Conservation (phyloP, 1,284 basidiomycete species). For the Ceratobasidium sp. region DNA sequence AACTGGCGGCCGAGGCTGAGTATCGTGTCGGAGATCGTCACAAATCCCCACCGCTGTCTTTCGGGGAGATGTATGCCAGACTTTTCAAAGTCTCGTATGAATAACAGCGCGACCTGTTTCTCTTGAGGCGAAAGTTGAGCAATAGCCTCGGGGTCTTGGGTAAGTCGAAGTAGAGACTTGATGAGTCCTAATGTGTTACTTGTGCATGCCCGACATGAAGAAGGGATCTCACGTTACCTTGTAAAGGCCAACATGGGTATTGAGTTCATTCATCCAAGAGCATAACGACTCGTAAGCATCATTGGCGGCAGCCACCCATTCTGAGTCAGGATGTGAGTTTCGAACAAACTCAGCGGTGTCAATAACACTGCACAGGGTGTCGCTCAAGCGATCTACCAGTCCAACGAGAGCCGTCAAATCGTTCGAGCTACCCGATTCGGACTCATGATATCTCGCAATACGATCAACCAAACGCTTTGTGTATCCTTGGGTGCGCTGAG, state of each 20-base stretch:
- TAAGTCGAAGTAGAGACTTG: slow-evolving; percentile 52
- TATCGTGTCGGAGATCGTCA: slow-evolving; percentile 91
- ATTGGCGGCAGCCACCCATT: slow-evolving; percentile 88
- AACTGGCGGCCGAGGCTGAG: slow-evolving; percentile 91
- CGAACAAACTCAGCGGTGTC: slow-evolving; percentile 95
- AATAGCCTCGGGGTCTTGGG: slow-evolving; percentile 54
- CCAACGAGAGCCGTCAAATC: slow-evolving; percentile 61
- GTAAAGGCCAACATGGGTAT: slow-evolving; percentile 94
- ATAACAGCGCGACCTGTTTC: slow-evolving; percentile 89
- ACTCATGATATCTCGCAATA: slow-evolving; percentile 73
- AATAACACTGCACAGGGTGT: slow-evolving; percentile 95
- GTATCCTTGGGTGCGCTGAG: slow-evolving; percentile 77
- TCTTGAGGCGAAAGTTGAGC: slow-evolving; percentile 56
- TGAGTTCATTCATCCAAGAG: slow-evolving; percentile 97
- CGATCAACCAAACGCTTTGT: slow-evolving; percentile 81
- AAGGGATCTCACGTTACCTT: slow-evolving; percentile 69
- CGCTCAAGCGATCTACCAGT: slow-evolving; percentile 87
- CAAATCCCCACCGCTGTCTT: slow-evolving; percentile 82
- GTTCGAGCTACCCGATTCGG: slow-evolving; percentile 81
- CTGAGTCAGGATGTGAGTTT: slow-evolving; percentile 89
- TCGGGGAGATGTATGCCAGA: slow-evolving; percentile 93
- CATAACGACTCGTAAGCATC: slow-evolving; percentile 91
- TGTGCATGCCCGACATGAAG: slow-evolving; percentile 24
- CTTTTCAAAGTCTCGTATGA: slow-evolving; percentile 97
- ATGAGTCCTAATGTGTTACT: slow-evolving; percentile 24